Evolutionary conservation across 2,329 filamentous ascomycete genomes (phyloP).

Genomic region (Dendryphion nanum): DNA sequence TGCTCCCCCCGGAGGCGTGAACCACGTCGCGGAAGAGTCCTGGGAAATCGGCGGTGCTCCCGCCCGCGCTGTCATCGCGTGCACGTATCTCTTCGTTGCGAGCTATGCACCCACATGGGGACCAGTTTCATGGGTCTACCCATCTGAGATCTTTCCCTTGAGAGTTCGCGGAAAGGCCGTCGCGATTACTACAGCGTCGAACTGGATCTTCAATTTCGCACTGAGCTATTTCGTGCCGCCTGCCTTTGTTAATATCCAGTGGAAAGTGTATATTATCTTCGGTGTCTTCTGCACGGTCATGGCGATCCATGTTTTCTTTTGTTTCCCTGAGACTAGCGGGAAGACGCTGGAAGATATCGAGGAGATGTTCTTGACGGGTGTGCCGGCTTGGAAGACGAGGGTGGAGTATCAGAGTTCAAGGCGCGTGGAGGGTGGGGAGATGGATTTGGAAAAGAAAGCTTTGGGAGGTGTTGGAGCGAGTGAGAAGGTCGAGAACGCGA

Average conservation of each 20-base stretch:
- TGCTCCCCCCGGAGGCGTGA: slow-evolving; percentile 38
- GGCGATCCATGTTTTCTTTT: slow-evolving; percentile 66
- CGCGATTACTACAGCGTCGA: slow-evolving; percentile 55
- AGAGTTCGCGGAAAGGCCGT: slow-evolving; percentile 64
- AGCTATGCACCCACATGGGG: slow-evolving; percentile 66
- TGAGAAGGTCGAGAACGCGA: too few relatives aligned
- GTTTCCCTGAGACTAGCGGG: slow-evolving; percentile 67
- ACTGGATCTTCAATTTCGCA: slow-evolving; percentile 23
- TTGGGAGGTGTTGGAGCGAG: too few relatives aligned
- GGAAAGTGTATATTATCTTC: slow-evolving; percentile 72
- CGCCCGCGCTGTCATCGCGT: slow-evolving; percentile 59
- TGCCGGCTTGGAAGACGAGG: slow-evolving; percentile 57
- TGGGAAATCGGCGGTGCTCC: slow-evolving; percentile 41
- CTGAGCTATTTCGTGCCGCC: slow-evolving; percentile 57
- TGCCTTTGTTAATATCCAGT: slow-evolving; percentile 57
- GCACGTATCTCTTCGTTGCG: slow-evolving; percentile 71
- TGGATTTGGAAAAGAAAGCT: slow-evolving; percentile 14
- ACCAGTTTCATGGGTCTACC: slow-evolving; percentile 58
- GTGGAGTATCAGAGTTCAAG: slow-evolving; percentile 22
- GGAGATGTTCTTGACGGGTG: slow-evolving; percentile 61
- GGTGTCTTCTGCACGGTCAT: slow-evolving; percentile 68
- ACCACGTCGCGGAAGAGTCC: slow-evolving; percentile 43
- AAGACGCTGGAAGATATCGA: slow-evolving; percentile 77
- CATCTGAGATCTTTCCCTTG: slow-evolving; percentile 62
- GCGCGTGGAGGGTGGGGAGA: slow-evolving; percentile 21